These are phyloP conservation scores for Pseudomicrostroma phylloplanum DNA, from an alignment of 1,284 basidiomycete genomes.

Conservation along the genomic window DNA sequence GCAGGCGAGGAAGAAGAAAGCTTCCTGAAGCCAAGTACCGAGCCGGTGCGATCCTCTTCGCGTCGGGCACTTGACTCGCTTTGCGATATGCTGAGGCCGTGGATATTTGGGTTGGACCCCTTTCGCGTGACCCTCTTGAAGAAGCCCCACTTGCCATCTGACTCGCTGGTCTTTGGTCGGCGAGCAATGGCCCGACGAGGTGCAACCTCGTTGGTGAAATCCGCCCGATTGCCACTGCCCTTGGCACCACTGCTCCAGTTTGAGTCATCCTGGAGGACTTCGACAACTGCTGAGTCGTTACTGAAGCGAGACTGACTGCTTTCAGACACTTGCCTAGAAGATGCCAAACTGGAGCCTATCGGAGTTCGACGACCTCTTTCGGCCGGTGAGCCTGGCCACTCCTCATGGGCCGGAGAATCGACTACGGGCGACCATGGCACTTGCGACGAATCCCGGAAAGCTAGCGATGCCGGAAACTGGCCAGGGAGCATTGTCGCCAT, in stretches of 20 bases:
- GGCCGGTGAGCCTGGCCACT: not conserved
- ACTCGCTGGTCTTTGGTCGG: too few species aligned
- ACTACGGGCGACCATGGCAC: conserved; percentile 49
- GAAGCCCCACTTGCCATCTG: conserved; percentile 3
- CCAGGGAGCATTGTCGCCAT: conserved; percentile 52
- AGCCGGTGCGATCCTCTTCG: not conserved
- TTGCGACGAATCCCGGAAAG: not conserved
- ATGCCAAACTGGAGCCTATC: too few species aligned
- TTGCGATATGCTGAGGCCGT: not conserved
- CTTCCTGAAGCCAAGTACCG: too few species aligned
- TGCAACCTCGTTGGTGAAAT: too few species aligned
- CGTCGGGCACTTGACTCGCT: not conserved
- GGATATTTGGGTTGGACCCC: not conserved
- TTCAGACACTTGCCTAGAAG: too few species aligned
- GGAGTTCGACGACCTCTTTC: not conserved
- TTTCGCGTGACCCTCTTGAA: conserved; percentile 4
- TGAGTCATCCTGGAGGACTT: too few species aligned
- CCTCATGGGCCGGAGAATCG: conserved; percentile 17
- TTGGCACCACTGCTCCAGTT: too few species aligned
- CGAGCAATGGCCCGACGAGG: too few species aligned
- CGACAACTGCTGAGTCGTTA: too few species aligned
- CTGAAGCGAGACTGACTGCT: too few species aligned
- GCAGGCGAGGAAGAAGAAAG: not conserved
- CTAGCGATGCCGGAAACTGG: not conserved
- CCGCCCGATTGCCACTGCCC: too few species aligned